A percentile compares a stretch with the other conserved stretches of the same genome.
phyloP scores from a whole-genome alignment of 2,329 filamentous ascomycete species.

The Emmonsiellopsis sp. region DNA sequence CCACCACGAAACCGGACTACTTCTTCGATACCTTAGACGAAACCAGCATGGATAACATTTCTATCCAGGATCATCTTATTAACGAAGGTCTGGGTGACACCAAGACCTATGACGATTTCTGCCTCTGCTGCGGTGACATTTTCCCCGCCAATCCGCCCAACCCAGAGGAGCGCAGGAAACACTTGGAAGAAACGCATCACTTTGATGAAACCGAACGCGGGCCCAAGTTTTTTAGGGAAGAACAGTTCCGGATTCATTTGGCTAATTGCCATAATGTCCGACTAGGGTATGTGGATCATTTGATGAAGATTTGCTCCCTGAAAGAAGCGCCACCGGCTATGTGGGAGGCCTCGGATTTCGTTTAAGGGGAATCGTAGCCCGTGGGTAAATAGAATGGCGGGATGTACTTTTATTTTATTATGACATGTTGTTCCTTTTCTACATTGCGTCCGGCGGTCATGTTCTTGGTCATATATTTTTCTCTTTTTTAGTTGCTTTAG shows the following conservation, averaged over 20 bases:
- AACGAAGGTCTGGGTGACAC: not conserved
- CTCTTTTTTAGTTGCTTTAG: no score
- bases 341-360: not conserved
- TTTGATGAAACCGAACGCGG: conserved; percentile 6
- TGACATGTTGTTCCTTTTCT: no score
- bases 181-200: conserved; percentile 6
- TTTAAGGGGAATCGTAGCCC: not conserved
- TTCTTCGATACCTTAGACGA: conserved; percentile 4
- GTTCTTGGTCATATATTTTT: no score
- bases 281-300: conserved; percentile 6
- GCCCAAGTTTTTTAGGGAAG: conserved; percentile 6
- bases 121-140: conserved; percentile 7
- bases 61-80: not conserved
- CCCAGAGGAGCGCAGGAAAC: conserved; percentile 3
- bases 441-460: no score
- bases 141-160: conserved; percentile 3
- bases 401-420: no score
- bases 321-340: conserved; percentile 4
- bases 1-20: conserved; percentile 1
- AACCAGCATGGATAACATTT: not conserved
- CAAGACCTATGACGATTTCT: conserved; percentile 6
- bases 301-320: conserved; percentile 5
- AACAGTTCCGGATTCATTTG: conserved; percentile 8
- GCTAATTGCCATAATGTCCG: conserved; percentile 8
- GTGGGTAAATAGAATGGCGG: no score